phyloP scores from a whole-genome alignment of 2,329 filamentous ascomycete species.

The Neodidymelliopsis sp. region DNA sequence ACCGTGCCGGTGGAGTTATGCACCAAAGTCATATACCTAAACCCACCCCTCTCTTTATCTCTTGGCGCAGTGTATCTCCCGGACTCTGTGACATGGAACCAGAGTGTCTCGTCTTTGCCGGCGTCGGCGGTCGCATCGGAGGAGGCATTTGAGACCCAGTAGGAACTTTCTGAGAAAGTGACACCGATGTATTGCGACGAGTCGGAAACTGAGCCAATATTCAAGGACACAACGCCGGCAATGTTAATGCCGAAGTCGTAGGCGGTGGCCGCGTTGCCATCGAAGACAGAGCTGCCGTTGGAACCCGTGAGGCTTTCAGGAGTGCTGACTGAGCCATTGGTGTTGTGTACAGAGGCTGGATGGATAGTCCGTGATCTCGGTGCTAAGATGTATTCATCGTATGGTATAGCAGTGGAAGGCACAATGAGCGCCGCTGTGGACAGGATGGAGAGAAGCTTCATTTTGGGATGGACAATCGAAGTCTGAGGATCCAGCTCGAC shows the following conservation, averaged over 20 bases:
- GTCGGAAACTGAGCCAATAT: conserved; percentile 44
- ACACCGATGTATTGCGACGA: conserved; percentile 52
- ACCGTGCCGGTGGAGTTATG: conserved; percentile 54
- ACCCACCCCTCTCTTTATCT: conserved; percentile 55
- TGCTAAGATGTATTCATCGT: conserved; percentile 53
- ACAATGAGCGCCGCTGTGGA: conserved; percentile 2
- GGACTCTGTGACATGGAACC: conserved; percentile 53
- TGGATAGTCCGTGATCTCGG: conserved; percentile 46
- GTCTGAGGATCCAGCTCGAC: not conserved
- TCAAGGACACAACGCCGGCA: conserved; percentile 50
- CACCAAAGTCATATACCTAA: conserved; percentile 56
- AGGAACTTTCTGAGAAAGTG: conserved; percentile 52
- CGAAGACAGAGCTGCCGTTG: conserved; percentile 44
- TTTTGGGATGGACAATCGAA: not conserved
- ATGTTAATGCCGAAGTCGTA: conserved; percentile 55
- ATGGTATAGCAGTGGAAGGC: conserved; percentile 27
- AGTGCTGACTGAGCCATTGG: conserved; percentile 50
- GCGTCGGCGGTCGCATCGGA: conserved; percentile 58
- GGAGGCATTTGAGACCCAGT: conserved; percentile 58
- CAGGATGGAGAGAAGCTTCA: conserved; percentile 1
- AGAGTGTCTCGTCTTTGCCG: conserved; percentile 58
- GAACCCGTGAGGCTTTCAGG: conserved; percentile 42
- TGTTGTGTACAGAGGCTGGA: conserved; percentile 46
- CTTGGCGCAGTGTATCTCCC: conserved; percentile 53
- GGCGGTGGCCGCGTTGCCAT: conserved; percentile 48